Evolutionary conservation across 176 grass and related monocot species (phyloP), one percentile per base, ranked within the genome.

Genomic region (Aegilops umbellulata): DNA sequence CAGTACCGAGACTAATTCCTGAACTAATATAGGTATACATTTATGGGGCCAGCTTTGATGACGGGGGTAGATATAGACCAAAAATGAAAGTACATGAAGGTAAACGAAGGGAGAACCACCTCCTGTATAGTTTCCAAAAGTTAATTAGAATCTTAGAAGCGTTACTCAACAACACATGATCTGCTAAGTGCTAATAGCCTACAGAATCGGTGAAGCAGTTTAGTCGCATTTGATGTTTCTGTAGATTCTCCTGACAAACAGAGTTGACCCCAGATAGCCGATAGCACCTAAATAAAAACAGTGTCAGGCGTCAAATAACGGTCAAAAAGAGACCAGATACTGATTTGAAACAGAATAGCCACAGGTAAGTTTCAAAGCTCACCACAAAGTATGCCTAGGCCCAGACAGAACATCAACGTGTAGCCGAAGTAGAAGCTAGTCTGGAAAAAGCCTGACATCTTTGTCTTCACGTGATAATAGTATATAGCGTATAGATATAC

Each of bases 221-320:
- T 94, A 99, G 83, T 99, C 97, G 67, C 97, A 99, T 86, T 99
- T 99, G 88, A 99, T 99, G 80, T 99, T 99, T 93, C 97, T 90
- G 77, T 99, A 99, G 84, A 99, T 99, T 89, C 97, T 99, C 90
- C 94, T 94, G 76, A 99, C 97, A 90, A 99, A 99, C 51, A 99
- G 36, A 17, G 92, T 88, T 46, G 97, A 96, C 8, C 97, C 97
- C 64, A 99, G 85, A 93, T 99, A 96, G 35, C 94, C 97, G 44
- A 99, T 89, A 60, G 97, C 97, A 84, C 97, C 97, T 99, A 79
- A 89, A 91, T 31, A 77, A 34, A 36, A 25, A 77, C 36, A 88
- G 84, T 9, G 65, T 0, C 41, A 7, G n/a, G 34, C 65, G 61
- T 68, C 11, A 78, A 73, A 75, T 30, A 17, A 75, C 81, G 25